Evolutionary conservation across 495 filamentous ascomycete species (phyloP), one percentile per base, ranked within the genome.

Genomic region (Penicillium taxi): DNA sequence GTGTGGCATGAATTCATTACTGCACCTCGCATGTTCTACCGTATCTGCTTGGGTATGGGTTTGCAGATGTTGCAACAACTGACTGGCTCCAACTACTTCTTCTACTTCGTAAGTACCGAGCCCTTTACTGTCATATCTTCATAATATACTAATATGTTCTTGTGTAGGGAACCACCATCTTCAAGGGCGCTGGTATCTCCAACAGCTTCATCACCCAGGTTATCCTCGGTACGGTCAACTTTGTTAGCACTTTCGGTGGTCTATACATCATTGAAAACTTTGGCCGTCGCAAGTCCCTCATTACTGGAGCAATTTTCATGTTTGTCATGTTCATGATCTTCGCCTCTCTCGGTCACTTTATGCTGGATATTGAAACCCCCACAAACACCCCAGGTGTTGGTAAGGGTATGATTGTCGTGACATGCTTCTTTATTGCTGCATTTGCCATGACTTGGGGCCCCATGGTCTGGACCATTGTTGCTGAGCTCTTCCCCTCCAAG

Each of bases 401-500:
- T 21, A 78, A 78, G 35, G 80, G 80, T 35, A 80, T 88, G 73
- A 82, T 88, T 27, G 78, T 86, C 3, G 74, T 83, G 26, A 73
- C 84, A 1, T 81, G 77, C 41, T 61, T 87, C 44, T 86, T 81
- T 45, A 71, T 74, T 29, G 48, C 64, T 13, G 48, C 48, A 4
- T 73, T 56, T 36, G 74, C 74, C 16, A 77, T 69, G 33, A 83
- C 82, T 9, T 88, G 84, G 84, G 86, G 82, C 25, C 86, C 86
- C 2, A 80, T 87, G 43, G 66, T 86, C 14, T 91, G 85, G 85
- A 71, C 80, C 13, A 78, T 85, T 20, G 72, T 77, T 8, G 82
- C 80, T 6, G 86, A 94, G 59, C 73, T 90, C 26, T 93, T 84
- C 59, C 85, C 86, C 5, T 73, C 75, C 28, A 68, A 77, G 35